A percentile compares a stretch with the other conserved stretches of the same genome.
These are phyloP conservation scores for Nasturtium officinale DNA, from an alignment of 345 rosid genomes.

Conservation along the genomic window DNA sequence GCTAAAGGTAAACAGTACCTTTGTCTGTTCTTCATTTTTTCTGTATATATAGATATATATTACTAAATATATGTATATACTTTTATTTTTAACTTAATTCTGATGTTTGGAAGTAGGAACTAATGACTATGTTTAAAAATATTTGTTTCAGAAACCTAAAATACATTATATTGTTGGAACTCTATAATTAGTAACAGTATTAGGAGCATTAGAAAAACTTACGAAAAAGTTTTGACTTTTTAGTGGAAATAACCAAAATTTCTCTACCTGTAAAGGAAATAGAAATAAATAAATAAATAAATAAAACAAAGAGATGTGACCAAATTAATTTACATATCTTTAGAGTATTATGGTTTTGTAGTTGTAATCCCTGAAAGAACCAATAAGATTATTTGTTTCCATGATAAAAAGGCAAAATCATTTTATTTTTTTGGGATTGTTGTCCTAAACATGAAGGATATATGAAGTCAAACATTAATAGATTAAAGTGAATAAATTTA, in stretches of 20 bases:
- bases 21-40: conserved; percentile 15
- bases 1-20: conserved; percentile 37
- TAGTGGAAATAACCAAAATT: conserved; percentile 10
- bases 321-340: conserved; percentile 19
- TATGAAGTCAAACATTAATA: conserved; percentile 6
- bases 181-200: conserved; percentile 4
- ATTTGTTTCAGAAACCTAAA: conserved; percentile 3
- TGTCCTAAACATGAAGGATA: conserved; percentile 31
- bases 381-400: neutral
- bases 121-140: conserved; percentile 7
- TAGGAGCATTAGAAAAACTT: neutral
- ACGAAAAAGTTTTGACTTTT: neutral
- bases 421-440: conserved; percentile 5
- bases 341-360: neutral
- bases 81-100: neutral
- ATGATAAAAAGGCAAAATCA: neutral
- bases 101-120: conserved; percentile 10
- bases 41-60: neutral
- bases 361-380: neutral
- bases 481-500: neutral
- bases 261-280: conserved; percentile 2
- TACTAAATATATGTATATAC: too few relatives aligned
- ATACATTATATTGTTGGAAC: neutral
- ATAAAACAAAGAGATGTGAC: conserved; percentile 25
- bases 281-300: neutral